Conservation (phyloP, 345 rosid genomes). For the Acer campestre region DNA sequence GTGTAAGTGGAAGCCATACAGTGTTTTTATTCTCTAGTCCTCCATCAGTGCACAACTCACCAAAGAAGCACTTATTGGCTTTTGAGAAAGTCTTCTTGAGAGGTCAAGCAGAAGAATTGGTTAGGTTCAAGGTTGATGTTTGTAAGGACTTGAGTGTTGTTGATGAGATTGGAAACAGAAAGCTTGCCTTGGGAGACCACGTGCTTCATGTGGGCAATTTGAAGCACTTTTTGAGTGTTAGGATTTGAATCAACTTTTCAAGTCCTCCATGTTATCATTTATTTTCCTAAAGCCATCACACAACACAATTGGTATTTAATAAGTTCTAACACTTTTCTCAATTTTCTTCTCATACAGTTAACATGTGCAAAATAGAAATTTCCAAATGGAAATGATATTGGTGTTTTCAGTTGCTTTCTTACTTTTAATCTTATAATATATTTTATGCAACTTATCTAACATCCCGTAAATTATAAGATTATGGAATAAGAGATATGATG, state of each 20-base stretch:
- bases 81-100: conserved; percentile 67
- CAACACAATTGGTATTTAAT: conserved; percentile 10
- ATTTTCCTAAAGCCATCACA: conserved; percentile 2
- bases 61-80: conserved; percentile 65
- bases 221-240: conserved; percentile 56
- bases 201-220: conserved; percentile 73
- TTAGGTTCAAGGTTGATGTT: conserved; percentile 60
- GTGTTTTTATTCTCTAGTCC: conserved; percentile 75
- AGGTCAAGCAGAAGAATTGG: conserved; percentile 32
- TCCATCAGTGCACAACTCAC: conserved; percentile 66
- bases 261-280: conserved; percentile 6
- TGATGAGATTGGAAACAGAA: conserved; percentile 64
- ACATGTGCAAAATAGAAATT: neutral
- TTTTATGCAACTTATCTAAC: too few species aligned
- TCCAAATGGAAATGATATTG: neutral
- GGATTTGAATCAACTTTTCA: conserved; percentile 43
- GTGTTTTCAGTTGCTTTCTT: neutral
- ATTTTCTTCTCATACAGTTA: neutral
- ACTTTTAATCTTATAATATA: neutral
- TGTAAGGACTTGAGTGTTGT: conserved; percentile 82
- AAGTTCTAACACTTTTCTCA: conserved; percentile 17
- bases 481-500: too few species aligned
- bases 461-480: too few species aligned
- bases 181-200: conserved; percentile 65
- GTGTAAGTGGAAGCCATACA: conserved; percentile 59